Evolutionary conservation across 1,284 basidiomycete species (phyloP).

Genomic region (Heterobasidion irregulare): DNA sequence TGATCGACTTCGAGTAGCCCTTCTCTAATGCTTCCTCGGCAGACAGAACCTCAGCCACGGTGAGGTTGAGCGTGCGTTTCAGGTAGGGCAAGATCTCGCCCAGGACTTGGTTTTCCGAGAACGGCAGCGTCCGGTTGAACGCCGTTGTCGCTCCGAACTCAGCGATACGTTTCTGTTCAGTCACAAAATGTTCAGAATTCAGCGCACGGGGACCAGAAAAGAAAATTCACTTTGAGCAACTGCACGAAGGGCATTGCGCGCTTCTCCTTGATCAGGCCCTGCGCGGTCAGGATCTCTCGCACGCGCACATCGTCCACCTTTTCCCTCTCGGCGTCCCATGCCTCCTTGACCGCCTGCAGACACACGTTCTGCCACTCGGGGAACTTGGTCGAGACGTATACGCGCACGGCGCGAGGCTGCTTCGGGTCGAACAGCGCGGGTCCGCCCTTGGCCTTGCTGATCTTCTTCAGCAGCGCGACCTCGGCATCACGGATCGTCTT

Average conservation of each 20-base stretch:
- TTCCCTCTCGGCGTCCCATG: slow-evolving; percentile 53
- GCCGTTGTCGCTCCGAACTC: slow-evolving; percentile 75
- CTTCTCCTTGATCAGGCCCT: slow-evolving; percentile 94
- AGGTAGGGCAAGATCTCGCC: slow-evolving; percentile 73
- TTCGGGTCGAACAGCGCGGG: slow-evolving; percentile 65
- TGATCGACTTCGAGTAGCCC: slow-evolving; percentile 59
- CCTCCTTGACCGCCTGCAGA: slow-evolving; percentile 68
- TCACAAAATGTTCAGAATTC: no score
- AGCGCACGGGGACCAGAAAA: no score
- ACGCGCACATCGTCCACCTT: slow-evolving; percentile 83
- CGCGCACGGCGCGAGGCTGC: slow-evolving; percentile 77
- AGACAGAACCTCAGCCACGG: slow-evolving; percentile 61
- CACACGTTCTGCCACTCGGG: slow-evolving; percentile 91
- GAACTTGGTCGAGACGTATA: slow-evolving; percentile 89
- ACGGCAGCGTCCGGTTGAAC: slow-evolving; percentile 83
- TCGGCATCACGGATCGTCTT: slow-evolving; percentile 92
- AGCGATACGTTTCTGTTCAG: slow-evolving; percentile 70
- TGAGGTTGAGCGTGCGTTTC: slow-evolving; percentile 74
- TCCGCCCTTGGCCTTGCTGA: slow-evolving; percentile 55
- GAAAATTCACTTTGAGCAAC: slow-evolving; percentile 76
- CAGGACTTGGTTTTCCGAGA: slow-evolving; percentile 81
- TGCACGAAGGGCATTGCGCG: slow-evolving; percentile 94
- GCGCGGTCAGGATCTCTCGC: slow-evolving; percentile 58
- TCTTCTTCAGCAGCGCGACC: slow-evolving; percentile 67
- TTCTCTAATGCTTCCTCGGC: slow-evolving; percentile 65